Base-by-base conservation (phyloP, 2,329 filamentous ascomycete species). In the Lanzia echinophila region DNA sequence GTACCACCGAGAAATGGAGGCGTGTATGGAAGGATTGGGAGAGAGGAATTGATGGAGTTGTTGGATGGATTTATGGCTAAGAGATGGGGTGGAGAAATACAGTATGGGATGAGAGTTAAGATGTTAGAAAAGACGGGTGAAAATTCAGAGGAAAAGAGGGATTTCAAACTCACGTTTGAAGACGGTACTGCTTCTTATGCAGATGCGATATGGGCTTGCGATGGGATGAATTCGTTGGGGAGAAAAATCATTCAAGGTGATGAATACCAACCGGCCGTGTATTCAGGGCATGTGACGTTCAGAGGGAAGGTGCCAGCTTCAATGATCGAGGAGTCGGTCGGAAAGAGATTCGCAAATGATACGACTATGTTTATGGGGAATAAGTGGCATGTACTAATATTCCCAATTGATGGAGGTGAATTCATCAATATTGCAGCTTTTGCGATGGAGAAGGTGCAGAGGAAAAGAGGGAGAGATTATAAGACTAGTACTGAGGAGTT, bases 211-310 rank as follows among this genome's bases (percentile, higher is more conserved):
- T 58, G 48, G 53, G 49, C 48, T 3, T 58, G 53, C 33, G 56
- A 57, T 53, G 56, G 56, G 15, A 57, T 57, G 56, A 55, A 57
- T 28, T 53, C 49, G 28, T 20, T 57, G 34, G 44, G 49, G 17
- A 51, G 56, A 17, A 39, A 57, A 19, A 20, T 55, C 13, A 48
- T 57, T 6, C 53, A 57, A 51, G 56, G 48, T 13, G 22, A 49
- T 17, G 31, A 49, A n/a, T 50, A 55, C 45, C 45, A 53, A 28
- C 38, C 53, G 7, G 44, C 53, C 4, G 43, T 20, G 33, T 55
- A 57, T 50, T 55, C 56, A 20, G 41, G 32, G 31, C 49, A 51
- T 51, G 32, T 51, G 15, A 38, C 41, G 20, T 51, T 51, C 20
- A 51, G 49, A 10, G 49, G 49, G 24, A 45, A 51, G 36, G 49